Evolutionary conservation across 176 grass and related monocot species (phyloP).

Genomic region (Phoenix roebelenii): DNA sequence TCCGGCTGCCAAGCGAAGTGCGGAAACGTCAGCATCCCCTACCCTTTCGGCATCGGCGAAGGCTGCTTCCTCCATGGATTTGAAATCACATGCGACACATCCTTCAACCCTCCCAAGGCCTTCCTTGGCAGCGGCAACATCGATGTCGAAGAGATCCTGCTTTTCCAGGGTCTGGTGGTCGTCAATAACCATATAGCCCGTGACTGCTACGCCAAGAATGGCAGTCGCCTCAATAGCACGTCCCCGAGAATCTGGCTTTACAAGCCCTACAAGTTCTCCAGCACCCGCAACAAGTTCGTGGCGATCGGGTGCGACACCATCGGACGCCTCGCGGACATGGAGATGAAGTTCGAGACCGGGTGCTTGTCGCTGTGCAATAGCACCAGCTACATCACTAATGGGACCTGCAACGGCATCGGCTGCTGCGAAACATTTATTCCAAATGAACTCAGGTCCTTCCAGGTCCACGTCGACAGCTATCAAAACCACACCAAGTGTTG

Average conservation of each 20-base stretch:
- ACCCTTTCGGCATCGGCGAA: conserved; percentile 5
- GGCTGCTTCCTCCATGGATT: conserved; percentile 20
- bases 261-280: neutral
- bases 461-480: neutral
- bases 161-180: neutral
- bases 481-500: neutral
- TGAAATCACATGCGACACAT: neutral
- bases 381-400: neutral
- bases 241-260: accelerated
- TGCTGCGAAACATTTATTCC: neutral
- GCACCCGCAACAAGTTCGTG: neutral
- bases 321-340: neutral
- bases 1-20: neutral
- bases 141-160: neutral
- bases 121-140: neutral
- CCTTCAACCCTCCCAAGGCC: neutral
- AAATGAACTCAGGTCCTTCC: neutral
- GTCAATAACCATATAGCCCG: neutral
- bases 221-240: neutral
- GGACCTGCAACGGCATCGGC: neutral
- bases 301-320: neutral
- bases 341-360: neutral
- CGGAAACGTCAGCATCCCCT: conserved; percentile 4
- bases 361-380: neutral
- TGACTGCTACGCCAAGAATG: neutral